A percentile compares a stretch with the other conserved stretches of the same genome.
phyloP scores from a whole-genome alignment of 2,329 filamentous ascomycete genomes.

The Aspergillus candidus region DNA sequence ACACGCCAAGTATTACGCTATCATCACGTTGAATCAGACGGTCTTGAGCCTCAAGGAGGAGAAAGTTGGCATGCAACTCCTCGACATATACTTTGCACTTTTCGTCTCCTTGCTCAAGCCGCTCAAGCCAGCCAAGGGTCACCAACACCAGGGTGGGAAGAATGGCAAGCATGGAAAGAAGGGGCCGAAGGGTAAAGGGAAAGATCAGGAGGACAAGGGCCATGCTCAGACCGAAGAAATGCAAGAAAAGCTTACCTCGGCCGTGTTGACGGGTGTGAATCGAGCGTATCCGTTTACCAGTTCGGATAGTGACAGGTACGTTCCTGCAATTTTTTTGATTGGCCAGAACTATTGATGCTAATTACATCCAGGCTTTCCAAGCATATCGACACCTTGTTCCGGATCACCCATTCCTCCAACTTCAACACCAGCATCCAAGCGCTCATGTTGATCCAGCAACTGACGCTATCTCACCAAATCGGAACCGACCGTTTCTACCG shows the following conservation, averaged over 20 bases:
- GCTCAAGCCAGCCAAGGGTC: slow-evolving; percentile 35
- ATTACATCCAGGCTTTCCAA: slow-evolving; percentile 59
- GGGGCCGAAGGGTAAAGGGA: slow-evolving; percentile 41
- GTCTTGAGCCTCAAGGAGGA: slow-evolving; percentile 82
- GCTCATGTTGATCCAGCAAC: slow-evolving; percentile 87
- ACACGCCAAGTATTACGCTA: slow-evolving; percentile 89
- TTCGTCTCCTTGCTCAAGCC: slow-evolving; percentile 78
- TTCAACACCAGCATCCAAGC: slow-evolving; percentile 98
- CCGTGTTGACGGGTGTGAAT: slow-evolving; percentile 89
- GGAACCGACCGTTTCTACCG: slow-evolving; percentile 89
- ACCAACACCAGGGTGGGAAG: slow-evolving; percentile 21
- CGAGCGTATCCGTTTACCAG: slow-evolving; percentile 89
- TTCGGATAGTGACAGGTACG: slow-evolving; percentile 67
- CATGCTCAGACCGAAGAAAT: slow-evolving; percentile 58
- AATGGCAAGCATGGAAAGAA: slow-evolving; percentile 34
- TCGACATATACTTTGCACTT: slow-evolving; percentile 87
- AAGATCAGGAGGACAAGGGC: slow-evolving; percentile 34
- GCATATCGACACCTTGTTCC: slow-evolving; percentile 90
- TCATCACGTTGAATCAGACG: slow-evolving; percentile 96
- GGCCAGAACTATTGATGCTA: slow-evolving; percentile 15
- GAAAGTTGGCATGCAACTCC: slow-evolving; percentile 67
- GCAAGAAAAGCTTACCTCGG: slow-evolving; percentile 85
- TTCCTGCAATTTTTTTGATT: slow-evolving; percentile 3
- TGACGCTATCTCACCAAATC: slow-evolving; percentile 72
- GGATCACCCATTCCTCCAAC: slow-evolving; percentile 93